Base-by-base conservation (phyloP, 108 stramenopile species). In the Parmales sp. region DNA sequence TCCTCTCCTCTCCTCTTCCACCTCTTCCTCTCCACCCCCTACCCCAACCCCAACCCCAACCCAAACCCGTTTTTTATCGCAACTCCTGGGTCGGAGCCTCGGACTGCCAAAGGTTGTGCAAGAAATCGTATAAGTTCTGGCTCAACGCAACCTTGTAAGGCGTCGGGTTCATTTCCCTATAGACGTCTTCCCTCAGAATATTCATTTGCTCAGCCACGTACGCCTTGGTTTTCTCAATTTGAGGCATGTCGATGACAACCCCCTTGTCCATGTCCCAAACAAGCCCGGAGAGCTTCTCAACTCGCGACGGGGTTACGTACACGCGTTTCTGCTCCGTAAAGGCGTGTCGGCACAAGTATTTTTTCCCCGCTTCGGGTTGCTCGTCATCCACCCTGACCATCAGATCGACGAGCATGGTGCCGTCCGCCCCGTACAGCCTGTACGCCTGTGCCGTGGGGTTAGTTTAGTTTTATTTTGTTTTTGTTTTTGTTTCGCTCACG, bases 81-180 rank as follows among this genome's bases (percentile, higher is more conserved):
- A 91, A 68, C 70, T 89, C 85, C 41, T 63, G 50, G 37, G 90
- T 85, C 29, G 90, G 90, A 28, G 83, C 83, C 46, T 90, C 84
- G 25, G 41, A 63, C 44, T 92, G 82, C 98, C 98, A 99, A 26
- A 96, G 64, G 51, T 88, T 45, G 68, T 94, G 98, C 25, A 97
- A 65, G 70, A 86, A 92, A 13, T 69, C 67, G 60, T 83, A 94
- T 37, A 95, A 80, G 7, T 69, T 65, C 41, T 78, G 73, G 18
- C 90, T 90, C 1, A 97, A 89, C 38, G 82, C 86, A 18, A 94
- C 88, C 66, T 86, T 86, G 86, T 93, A 94, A 19, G 76, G 74
- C 34, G 86, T 88, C 1, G 98, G 95, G 74, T 97, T 92, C 19
- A 86, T 64, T 54, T 82, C 78, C 20, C 91, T 84, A 20, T 89